phyloP scores from a whole-genome alignment of 768 basidiomycete genomes.

The Tulasnella sp. region DNA sequence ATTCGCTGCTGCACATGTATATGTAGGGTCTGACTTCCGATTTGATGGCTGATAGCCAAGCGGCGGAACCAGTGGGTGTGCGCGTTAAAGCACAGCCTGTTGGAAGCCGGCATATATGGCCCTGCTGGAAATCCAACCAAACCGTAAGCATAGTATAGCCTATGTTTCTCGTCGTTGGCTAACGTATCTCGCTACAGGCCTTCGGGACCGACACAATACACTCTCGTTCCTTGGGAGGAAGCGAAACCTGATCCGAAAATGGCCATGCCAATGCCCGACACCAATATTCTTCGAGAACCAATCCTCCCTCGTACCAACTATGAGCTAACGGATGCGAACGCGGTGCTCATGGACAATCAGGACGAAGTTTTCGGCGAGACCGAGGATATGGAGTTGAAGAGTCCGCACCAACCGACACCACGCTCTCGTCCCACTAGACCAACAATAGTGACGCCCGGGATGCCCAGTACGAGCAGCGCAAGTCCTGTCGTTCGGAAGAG shows the following conservation, averaged over 20 bases:
- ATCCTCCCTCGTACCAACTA: conserved; percentile 32
- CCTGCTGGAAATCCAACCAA: conserved; percentile 31
- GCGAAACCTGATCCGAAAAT: conserved; percentile 30
- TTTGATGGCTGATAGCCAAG: conserved; percentile 36
- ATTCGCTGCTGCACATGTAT: neutral
- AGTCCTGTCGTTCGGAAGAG: neutral
- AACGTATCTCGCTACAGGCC: conserved; percentile 19
- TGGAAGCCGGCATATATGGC: conserved; percentile 55
- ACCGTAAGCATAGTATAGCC: no score
- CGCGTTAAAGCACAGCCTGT: conserved; percentile 62
- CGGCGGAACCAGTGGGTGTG: conserved; percentile 90
- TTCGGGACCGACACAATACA: conserved; percentile 50
- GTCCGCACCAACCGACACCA: neutral
- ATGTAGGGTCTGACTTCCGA: neutral
- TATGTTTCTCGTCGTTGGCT: neutral
- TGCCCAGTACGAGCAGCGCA: neutral
- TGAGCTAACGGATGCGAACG: conserved; percentile 43
- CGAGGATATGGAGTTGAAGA: conserved; percentile 21
- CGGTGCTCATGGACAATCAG: conserved; percentile 32
- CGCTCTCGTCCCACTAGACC: neutral
- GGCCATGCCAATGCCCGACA: conserved; percentile 22
- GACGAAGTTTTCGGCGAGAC: conserved; percentile 28
- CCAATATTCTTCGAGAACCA: conserved; percentile 27
- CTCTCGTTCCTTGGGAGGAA: conserved; percentile 62
- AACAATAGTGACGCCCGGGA: neutral